Evolutionary conservation across 1,284 basidiomycete species (phyloP), one percentile per base, ranked within the genome.

Genomic region (Tetrapyrgos nigripes): DNA sequence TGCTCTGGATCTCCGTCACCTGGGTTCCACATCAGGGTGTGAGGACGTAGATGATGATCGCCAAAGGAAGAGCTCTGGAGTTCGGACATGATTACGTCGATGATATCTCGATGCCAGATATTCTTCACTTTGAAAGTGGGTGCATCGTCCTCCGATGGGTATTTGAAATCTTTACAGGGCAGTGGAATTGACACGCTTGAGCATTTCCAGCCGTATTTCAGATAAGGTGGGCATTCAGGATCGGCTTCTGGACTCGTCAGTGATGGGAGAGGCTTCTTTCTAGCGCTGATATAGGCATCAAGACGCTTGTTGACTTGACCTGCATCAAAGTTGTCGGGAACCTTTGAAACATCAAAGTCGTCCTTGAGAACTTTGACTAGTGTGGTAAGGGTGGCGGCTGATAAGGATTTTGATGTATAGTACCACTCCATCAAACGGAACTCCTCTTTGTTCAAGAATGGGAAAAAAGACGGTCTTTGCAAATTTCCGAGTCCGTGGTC

Each of bases 1-100:
- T 66, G 35, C 3, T 48, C 53, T 24, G 26, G 55, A 21, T 46
- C 50, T 21, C 44, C 58, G 17, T 57, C 28, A 3, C 35, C 40
- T 6, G 50, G 48, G 26, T 62, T 40, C 58, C 63, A 68, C 26
- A 66, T 65, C 17, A 58, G 53, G n/a, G 59, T 48, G 47, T 64
- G 71, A 0, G 68, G 67, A 11, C 31, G 10, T 0, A 55, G 56
- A 5, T 48, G 23, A 10, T 66, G 50, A 19, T 31, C 3, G 29
- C 5, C 21, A 19, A 31, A 49, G 13, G 24, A 33, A 5, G 47
- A 26, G 17, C 55, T 43, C 27, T 55, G 2, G 5, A 62, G 28
- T 14, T 23, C 37, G 0, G 51, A n/a, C 0, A n/a, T 21, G 4
- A 64, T 55, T n/a, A 64, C 55, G 10, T 60, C 33, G 0, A 21